These are phyloP conservation scores for Mucor racemosus DNA, from an alignment of 371 early-diverging fungal species.

Conservation along the genomic window DNA sequence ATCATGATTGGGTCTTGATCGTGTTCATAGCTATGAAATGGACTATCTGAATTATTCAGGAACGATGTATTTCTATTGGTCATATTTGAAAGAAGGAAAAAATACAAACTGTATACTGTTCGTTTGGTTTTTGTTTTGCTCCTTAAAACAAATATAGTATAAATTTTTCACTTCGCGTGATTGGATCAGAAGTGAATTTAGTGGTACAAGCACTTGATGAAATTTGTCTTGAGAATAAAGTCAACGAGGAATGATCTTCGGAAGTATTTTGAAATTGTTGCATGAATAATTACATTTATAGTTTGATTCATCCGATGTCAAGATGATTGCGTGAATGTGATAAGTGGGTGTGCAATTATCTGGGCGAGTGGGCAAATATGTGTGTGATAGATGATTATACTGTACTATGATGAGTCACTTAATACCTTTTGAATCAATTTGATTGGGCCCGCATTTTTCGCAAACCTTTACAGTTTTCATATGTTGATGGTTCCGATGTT, in stretches of 20 bases:
- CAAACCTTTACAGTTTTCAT: constrained; percentile 8
- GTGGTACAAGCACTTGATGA: background rate
- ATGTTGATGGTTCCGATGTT: constrained; percentile 17
- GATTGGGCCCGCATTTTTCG: constrained; percentile 7
- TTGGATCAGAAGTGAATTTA: background rate
- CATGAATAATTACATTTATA: background rate
- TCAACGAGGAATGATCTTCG: constrained; percentile 6
- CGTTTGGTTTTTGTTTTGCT: background rate
- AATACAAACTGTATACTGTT: background rate
- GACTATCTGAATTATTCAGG: constrained; percentile 14
- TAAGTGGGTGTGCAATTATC: background rate
- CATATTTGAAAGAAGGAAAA: constrained; percentile 6
- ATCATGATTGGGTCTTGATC: constrained; percentile 43
- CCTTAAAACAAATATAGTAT: constrained; percentile 5
- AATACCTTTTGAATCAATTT: background rate
- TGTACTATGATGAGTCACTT: background rate
- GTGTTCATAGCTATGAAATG: constrained; percentile 31
- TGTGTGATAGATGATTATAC: background rate
- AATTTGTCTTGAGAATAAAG: background rate
- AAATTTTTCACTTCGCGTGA: background rate
- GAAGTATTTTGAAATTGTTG: background rate
- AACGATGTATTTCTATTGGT: constrained; percentile 6
- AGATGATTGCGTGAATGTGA: background rate
- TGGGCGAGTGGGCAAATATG: background rate
- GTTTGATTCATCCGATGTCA: constrained; percentile 1